A percentile compares a stretch with the other conserved stretches of the same genome.
Evolutionary conservation across 2,329 filamentous ascomycete species (phyloP).

Genomic region (Botrytis squamosa): DNA sequence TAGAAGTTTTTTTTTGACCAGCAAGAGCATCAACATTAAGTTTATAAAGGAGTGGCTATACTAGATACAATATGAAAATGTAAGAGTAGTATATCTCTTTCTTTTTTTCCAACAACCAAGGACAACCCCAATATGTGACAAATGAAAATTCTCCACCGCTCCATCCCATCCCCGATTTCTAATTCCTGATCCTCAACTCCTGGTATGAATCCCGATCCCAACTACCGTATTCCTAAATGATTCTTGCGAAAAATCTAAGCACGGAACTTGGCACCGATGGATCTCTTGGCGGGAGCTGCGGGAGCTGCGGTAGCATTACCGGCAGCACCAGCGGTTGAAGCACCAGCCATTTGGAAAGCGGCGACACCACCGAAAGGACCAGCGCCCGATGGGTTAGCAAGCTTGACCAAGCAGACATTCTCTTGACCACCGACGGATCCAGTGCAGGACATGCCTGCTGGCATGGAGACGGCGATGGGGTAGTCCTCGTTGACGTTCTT

Average conservation of each 20-base stretch:
- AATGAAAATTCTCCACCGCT: conserved; percentile 8
- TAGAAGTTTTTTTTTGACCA: conserved; percentile 4
- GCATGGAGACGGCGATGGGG: conserved; percentile 41
- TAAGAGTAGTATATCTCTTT: conserved; percentile 17
- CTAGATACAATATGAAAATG: conserved; percentile 4
- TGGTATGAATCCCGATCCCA: not conserved
- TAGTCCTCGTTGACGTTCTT: conserved; percentile 45
- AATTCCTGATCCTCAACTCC: not conserved
- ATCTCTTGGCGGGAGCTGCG: conserved; percentile 8
- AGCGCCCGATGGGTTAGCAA: conserved; percentile 58
- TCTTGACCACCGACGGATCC: conserved; percentile 58
- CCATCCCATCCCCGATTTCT: not conserved
- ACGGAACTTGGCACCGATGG: conserved; percentile 24
- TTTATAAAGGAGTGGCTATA: conserved; percentile 14
- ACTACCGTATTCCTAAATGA: not conserved
- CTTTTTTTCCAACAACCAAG: conserved; percentile 16
- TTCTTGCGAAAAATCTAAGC: conserved; percentile 10
- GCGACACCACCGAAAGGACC: conserved; percentile 63
- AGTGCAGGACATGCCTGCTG: conserved; percentile 55
- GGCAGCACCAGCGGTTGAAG: conserved; percentile 16
- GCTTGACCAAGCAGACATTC: conserved; percentile 62
- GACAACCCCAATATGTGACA: not conserved
- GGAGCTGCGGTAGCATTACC: not conserved
- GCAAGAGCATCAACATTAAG: conserved; percentile 15
- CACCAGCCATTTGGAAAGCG: conserved; percentile 49